A percentile compares a stretch with the other conserved stretches of the same genome.
Conservation (phyloP, 495 filamentous ascomycete species). For the Hyphodiscus hymeniophilus region DNA sequence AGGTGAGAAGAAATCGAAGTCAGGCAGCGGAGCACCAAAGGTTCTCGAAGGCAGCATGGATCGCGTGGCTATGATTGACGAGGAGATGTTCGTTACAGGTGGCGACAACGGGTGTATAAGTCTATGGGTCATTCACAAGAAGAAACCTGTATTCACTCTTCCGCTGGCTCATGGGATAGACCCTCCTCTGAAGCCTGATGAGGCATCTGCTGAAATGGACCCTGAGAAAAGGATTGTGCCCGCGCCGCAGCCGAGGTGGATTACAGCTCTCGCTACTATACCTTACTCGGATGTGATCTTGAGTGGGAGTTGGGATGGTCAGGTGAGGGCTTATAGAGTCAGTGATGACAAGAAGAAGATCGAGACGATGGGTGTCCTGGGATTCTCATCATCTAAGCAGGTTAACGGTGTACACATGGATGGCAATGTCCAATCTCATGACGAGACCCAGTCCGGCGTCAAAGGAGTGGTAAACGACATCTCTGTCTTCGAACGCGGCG, state of each 20-base stretch:
- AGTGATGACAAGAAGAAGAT: constrained; percentile 76
- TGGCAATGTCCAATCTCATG: background rate
- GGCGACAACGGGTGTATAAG: constrained; percentile 79
- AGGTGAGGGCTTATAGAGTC: constrained; percentile 74
- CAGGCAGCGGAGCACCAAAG: constrained; percentile 23
- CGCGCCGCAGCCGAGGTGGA: constrained; percentile 68
- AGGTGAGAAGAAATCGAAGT: constrained; percentile 45
- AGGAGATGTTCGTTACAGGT: constrained; percentile 85
- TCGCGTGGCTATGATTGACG: constrained; percentile 79
- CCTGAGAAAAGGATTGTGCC: constrained; percentile 46
- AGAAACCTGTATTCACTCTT: constrained; percentile 83
- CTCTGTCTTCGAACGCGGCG: constrained; percentile 69
- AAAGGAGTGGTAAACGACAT: constrained; percentile 82
- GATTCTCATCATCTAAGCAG: constrained; percentile 17
- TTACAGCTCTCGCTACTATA: constrained; percentile 79
- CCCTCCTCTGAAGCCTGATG: constrained; percentile 49
- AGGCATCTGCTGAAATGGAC: constrained; percentile 61
- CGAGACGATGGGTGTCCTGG: constrained; percentile 60
- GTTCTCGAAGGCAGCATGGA: constrained; percentile 80
- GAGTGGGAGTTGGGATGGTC: constrained; percentile 90
- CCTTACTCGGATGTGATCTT: constrained; percentile 83
- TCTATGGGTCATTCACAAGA: constrained; percentile 88
- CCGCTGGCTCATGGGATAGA: constrained; percentile 79
- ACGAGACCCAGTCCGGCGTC: constrained; percentile 30
- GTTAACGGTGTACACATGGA: constrained; percentile 1